Evolutionary conservation across 148 eudicot species (phyloP), one percentile per base, ranked within the genome.

Genomic region (Tetragonia tetragonoides): DNA sequence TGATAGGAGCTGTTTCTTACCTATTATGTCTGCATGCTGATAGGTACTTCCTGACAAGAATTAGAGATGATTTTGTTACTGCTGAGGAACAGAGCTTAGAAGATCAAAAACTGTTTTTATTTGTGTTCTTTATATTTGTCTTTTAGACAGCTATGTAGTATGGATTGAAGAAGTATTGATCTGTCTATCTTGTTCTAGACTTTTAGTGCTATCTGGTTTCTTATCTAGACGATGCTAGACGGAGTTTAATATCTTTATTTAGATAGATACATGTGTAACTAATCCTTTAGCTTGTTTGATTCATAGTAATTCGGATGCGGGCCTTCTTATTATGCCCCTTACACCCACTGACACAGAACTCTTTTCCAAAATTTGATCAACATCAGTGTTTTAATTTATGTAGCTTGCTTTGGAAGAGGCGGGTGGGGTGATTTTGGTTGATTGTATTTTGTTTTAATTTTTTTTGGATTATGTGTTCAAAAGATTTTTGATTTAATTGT

Each of bases 1-100:
- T 76, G 88, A 67, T 91, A 89, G 87, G 80, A 81, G 86, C 82
- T 70, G 74, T 83, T 72, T 82, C 79, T 53, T 78, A 69, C 76
- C 47, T 66, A 54, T 56, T 72, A 49, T 56, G 66, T 79, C 71
- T 51, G 4, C 74, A 62, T 28, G 68, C 51, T 81, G 79, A 73
- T 85, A 87, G 87, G 83, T 80, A 56, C 73, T 76, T 71, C 81
- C 69, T 49, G 44, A 76, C 76, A 68, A 78, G 84, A 80, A 78
- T 72, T 84, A 88, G 86, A 81, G 77, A 67, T 82, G 77, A 78
- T 80, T 78, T 84, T 60, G 42, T 59, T 64, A 74, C 42, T 54
- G 79, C 84, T 68, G 74, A 20, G 71, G 70, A 63, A 70, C 77
- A 76, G 59, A 66, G 76, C 17, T 82, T 87, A 78, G 81, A 81